Conservation (phyloP, 306 rosid species). For the Pachyrhizus erosus region DNA sequence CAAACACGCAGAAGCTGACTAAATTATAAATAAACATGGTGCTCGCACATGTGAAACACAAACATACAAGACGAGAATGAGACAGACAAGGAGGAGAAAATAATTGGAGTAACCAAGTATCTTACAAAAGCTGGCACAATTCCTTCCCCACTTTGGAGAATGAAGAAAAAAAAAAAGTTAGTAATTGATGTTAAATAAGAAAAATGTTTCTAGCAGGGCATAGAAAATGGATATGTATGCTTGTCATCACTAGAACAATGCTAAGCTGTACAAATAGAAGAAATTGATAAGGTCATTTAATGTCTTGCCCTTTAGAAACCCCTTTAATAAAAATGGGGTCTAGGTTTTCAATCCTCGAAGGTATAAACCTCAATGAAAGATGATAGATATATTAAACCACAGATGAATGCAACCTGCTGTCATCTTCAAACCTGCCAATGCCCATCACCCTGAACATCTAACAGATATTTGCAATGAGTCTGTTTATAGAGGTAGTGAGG, state of each 20-base stretch:
- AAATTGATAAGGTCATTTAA: conserved; percentile 55
- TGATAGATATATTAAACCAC: conserved; percentile 38
- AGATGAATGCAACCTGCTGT: conserved; percentile 47
- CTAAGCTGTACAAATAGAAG: conserved; percentile 81
- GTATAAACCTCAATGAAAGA: conserved; percentile 59
- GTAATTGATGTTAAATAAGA: conserved; percentile 49
- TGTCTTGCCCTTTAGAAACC: conserved; percentile 58
- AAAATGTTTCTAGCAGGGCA: conserved; percentile 48
- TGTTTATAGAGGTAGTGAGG: conserved; percentile 8
- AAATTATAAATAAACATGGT: conserved; percentile 2
- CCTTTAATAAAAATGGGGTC: conserved; percentile 65
- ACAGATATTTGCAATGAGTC: conserved; percentile 31
- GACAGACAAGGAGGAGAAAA: not conserved
- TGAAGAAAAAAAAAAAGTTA: conserved; percentile 43
- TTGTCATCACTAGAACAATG: conserved; percentile 74
- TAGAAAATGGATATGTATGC: conserved; percentile 59
- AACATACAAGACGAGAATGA: not conserved
- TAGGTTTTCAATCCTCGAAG: conserved; percentile 49
- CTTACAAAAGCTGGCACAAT: conserved; percentile 38
- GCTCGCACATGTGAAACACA: not conserved
- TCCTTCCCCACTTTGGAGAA: conserved; percentile 46
- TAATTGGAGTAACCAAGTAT: conserved; percentile 21
- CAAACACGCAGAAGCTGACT: conserved; percentile 24
- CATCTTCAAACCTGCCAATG: conserved; percentile 51
- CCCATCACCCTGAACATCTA: conserved; percentile 41